A percentile compares a stretch with the other conserved stretches of the same genome.
phyloP scores from a whole-genome alignment of 2,329 filamentous ascomycete genomes.

The Cryphonectria nitschkei region DNA sequence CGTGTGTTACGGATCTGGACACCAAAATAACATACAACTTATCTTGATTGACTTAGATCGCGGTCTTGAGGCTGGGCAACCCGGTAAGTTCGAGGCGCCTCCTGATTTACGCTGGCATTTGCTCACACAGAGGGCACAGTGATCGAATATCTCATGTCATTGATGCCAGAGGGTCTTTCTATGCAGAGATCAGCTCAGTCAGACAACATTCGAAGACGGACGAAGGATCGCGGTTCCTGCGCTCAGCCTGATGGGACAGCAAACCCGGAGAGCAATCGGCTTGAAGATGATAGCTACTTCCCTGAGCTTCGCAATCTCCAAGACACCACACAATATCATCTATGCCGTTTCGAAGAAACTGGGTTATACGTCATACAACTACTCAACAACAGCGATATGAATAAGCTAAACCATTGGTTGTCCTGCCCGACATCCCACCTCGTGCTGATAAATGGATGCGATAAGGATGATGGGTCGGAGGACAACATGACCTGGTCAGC shows the following conservation, averaged over 20 bases:
- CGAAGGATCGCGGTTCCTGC: neutral
- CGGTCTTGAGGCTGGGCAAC: rapidly evolving
- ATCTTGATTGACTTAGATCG: neutral
- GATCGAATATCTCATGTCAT: neutral
- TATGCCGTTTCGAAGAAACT: neutral
- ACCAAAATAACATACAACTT: neutral
- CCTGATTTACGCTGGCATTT: neutral
- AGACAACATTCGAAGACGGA: rapidly evolving
- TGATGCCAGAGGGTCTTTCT: neutral
- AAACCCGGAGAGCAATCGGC: neutral
- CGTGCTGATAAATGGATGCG: neutral
- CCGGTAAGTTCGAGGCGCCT: neutral
- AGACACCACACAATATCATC: neutral
- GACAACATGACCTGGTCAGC: neutral
- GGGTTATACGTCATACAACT: neutral
- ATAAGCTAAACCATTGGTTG: neutral
- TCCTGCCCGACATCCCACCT: neutral
- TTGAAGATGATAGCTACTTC: neutral
- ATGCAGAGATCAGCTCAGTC: neutral
- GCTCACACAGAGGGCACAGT: neutral
- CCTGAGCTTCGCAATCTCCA: neutral
- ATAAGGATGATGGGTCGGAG: neutral
- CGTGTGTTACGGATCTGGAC: neutral
- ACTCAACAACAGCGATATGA: rapidly evolving
- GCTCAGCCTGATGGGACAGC: neutral